Percentiles rank a stretch among this genome's conserved stretches.
Conservation (phyloP, 441 rosid species). For the Gossypium davidsonii region DNA sequence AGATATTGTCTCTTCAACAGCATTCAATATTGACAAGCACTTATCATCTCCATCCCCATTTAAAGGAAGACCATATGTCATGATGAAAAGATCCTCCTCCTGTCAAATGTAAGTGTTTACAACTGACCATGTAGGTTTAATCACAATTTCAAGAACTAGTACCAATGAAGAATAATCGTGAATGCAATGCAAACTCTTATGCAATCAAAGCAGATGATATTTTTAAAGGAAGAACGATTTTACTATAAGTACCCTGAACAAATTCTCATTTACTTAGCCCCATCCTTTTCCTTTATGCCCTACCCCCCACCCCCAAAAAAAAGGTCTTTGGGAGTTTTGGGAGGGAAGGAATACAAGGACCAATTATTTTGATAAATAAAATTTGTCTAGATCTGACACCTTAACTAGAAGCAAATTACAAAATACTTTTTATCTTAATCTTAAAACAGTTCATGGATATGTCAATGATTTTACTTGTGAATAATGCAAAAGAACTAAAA, state of each 20-base stretch:
- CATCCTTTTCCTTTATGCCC: background rate
- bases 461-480: background rate
- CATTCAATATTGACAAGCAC: slow-evolving; percentile 74
- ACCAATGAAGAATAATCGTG: background rate
- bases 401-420: background rate
- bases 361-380: background rate
- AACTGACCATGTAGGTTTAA: background rate
- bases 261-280: background rate
- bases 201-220: background rate
- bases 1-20: slow-evolving; percentile 80
- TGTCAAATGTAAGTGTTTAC: slow-evolving; percentile 25
- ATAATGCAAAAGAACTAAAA: background rate
- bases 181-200: background rate
- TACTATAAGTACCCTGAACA: background rate
- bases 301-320: background rate
- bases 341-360: background rate
- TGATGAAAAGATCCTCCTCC: slow-evolving; percentile 95
- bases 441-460: background rate
- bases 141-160: background rate
- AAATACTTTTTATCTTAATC: background rate
- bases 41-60: slow-evolving; percentile 71
- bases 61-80: slow-evolving; percentile 90
- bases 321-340: background rate
- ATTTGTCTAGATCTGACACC: background rate
- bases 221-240: background rate